A percentile compares a stretch with the other conserved stretches of the same genome.
These are phyloP conservation scores for Dactylonectria estremocensis DNA, from an alignment of 2,329 filamentous ascomycete genomes.

Conservation along the genomic window DNA sequence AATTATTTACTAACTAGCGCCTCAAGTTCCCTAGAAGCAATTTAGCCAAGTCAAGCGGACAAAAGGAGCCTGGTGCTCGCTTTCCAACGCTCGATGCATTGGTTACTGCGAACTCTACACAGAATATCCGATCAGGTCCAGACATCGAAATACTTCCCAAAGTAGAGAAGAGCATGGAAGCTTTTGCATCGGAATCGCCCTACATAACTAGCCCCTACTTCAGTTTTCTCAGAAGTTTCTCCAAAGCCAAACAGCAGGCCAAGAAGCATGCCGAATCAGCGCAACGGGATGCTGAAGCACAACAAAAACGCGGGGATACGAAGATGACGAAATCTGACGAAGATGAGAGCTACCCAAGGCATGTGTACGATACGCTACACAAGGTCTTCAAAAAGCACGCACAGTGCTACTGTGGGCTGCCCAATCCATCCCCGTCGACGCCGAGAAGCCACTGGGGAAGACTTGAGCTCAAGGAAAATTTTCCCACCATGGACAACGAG, in stretches of 20 bases:
- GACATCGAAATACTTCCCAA: neutral
- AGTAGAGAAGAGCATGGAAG: neutral
- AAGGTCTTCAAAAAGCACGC: constrained; percentile 1
- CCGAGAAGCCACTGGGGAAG: constrained; percentile 13
- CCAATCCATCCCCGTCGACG: neutral
- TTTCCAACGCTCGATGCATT: constrained; percentile 12
- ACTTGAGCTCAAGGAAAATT: constrained; percentile 13
- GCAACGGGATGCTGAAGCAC: neutral
- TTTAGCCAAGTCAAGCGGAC: neutral
- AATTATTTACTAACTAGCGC: neutral
- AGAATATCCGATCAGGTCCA: neutral
- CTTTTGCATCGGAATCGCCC: neutral
- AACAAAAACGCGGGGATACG: neutral
- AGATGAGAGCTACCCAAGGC: constrained; percentile 14
- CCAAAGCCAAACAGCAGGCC: neutral
- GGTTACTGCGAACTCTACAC: too few relatives aligned
- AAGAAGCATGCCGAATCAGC: constrained; percentile 6
- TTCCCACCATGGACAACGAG: neutral
- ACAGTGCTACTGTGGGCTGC: constrained; percentile 9
- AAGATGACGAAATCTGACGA: neutral
- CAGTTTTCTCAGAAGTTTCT: constrained; percentile 3
- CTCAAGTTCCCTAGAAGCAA: neutral
- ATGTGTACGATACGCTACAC: constrained; percentile 13
- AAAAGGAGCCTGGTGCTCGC: neutral
- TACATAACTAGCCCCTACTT: neutral